Base-by-base conservation (phyloP, 1,284 basidiomycete genomes). In the Laetiporus sulphureus region DNA sequence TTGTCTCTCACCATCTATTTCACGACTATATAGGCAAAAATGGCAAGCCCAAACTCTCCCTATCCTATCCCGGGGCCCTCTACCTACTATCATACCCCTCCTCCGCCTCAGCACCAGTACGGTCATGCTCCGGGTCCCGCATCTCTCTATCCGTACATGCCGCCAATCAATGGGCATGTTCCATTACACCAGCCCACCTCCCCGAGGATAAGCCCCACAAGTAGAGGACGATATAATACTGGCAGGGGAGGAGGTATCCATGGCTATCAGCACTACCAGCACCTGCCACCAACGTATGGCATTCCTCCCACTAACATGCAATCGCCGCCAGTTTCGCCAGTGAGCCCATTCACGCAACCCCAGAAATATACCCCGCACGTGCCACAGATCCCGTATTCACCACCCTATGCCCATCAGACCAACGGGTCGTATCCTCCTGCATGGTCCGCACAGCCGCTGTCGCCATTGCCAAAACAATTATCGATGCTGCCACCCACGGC, bases 391-490 rank as follows among this genome's bases (percentile, higher is more conserved):
- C 51, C 57, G 15, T 62, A 63, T 38, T 51, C 57, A 8, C 54
- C 56, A 12, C 54, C 60, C 2, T 59, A 56, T 32, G 51, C 57
- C 40, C 56, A 54, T n/a, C 54, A 56, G 21, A 54, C 53, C 19
- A 56, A 53, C 36, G 52, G 50, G 3, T 48, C 58, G 3, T 64
- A 61, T 46, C 52, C 47, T 3, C 53, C 53, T 37, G 38, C 55
- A 8, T 60, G 55, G 59, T 19, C 52, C 24, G 44, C 50, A 39
- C 54, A 59, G 31, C 55, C 57, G 10, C 51, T 61, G 20, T 65
- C 64, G 2, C 64, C 64, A 7, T 37, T 65, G 40, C 63, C 64
- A 47, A 66, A 64, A 55, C 64, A 65, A 31, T 49, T 66, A 2
- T 55, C 62, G n/a, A 64, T 63, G 59, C 59, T 58, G 5, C 58